Percentiles rank a stretch among this genome's conserved stretches.
Evolutionary conservation across 2,329 filamentous ascomycete species (phyloP).

Genomic region (Talaromyces rugulosus): DNA sequence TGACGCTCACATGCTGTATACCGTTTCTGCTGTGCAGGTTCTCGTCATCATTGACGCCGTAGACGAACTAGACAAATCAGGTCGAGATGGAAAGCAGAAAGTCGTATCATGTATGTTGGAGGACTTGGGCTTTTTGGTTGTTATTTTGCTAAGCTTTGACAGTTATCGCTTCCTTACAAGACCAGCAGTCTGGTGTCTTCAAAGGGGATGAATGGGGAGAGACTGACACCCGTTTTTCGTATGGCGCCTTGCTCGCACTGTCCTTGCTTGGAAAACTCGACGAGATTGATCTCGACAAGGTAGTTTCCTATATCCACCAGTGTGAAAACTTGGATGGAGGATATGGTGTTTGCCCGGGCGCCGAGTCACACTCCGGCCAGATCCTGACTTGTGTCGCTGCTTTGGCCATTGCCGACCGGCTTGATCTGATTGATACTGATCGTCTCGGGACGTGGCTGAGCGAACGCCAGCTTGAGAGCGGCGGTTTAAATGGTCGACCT

Average conservation of each 20-base stretch:
- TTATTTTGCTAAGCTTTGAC: constrained; percentile 4
- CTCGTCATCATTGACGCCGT: constrained; percentile 81
- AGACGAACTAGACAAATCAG: constrained; percentile 70
- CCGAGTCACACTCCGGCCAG: constrained; percentile 91
- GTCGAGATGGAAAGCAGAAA: constrained; percentile 63
- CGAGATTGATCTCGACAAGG: constrained; percentile 73
- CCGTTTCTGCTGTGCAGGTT: constrained; percentile 91
- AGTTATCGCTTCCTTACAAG: constrained; percentile 80
- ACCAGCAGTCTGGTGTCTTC: constrained; percentile 78
- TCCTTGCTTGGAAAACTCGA: constrained; percentile 73
- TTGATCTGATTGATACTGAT: constrained; percentile 79
- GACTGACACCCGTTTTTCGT: constrained; percentile 90
- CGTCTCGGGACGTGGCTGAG: constrained; percentile 85
- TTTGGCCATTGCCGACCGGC: constrained; percentile 72
- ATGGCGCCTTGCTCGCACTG: constrained; percentile 81
- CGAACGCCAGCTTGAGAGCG: constrained; percentile 81
- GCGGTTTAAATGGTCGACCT: constrained; percentile 87
- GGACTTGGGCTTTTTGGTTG: not conserved
- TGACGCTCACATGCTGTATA: constrained; percentile 94
- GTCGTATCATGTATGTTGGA: constrained; percentile 70
- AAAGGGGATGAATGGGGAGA: constrained; percentile 96
- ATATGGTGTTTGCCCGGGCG: constrained; percentile 83
- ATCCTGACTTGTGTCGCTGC: constrained; percentile 92
- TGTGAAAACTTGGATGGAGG: constrained; percentile 95
- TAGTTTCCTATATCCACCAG: constrained; percentile 70